Base-by-base conservation (phyloP, 768 basidiomycete species). In the Coprinopsis strossmayeri region DNA sequence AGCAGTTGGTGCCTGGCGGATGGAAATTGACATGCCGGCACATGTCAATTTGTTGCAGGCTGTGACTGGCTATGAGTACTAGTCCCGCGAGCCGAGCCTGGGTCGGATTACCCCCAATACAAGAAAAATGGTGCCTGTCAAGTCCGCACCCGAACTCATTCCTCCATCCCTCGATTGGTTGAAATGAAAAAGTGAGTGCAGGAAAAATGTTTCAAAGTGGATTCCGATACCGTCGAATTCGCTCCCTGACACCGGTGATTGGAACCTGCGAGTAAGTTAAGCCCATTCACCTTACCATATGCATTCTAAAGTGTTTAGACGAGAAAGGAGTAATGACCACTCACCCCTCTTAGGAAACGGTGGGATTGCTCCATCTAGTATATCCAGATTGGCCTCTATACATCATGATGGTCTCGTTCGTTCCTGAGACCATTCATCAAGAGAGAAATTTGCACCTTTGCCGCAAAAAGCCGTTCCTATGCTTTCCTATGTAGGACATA, bases 1-100 rank as follows among this genome's bases (percentile, higher is more conserved):
- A 39, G 50, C 42, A 55, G 34, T 48, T 52, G 45, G 57, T 56
- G 54, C 57, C 59, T 58, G 55, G 40, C 50, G 44, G 39, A 53
- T 51, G 41, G 45, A 44, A 44, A 18, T 50, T 50, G 50, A 51
- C 37, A 51, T 50, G 40, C 24, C 49, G 49, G 49, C 49, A 50
- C 42, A 50, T 46, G 35, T 49, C 37, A 45, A 39, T 40, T 39
- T 41, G 37, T 46, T 39, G 50, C 45, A 45, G 49, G 42, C 49
- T 44, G 41, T 50, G 49, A 45, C n/a, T n/a, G n/a, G n/a, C n/a
- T n/a, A n/a, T n/a, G 26, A n/a, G 13, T 15, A 50, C 39, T 46
- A 32, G 34, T 46, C 26, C 50, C 50, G 50, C 44, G 45, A 39
- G 35, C 50, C 50, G 50, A 34, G 50, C 30, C 50, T 46, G 26